Evolutionary conservation across 2,329 filamentous ascomycete species (phyloP).

Genomic region (Colletotrichum abscissum): DNA sequence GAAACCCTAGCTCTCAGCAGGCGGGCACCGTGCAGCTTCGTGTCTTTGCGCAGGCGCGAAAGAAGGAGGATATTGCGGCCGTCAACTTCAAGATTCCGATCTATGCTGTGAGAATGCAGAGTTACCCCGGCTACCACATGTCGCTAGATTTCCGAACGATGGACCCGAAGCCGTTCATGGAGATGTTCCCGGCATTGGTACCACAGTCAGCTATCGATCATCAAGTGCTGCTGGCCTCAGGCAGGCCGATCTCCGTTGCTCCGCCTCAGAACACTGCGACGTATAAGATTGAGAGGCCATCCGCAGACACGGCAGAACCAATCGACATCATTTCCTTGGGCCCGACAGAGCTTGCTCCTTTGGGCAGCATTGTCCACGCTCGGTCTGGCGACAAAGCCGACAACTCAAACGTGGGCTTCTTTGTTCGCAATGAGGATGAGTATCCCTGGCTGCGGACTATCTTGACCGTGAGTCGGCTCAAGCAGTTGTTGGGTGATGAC

Average conservation of each 20-base stretch:
- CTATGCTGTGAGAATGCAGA: slow-evolving; percentile 53
- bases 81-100: slow-evolving; percentile 45
- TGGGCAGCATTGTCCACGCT: slow-evolving; percentile 49
- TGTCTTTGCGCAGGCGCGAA: slow-evolving; percentile 41
- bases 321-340: slow-evolving; percentile 21
- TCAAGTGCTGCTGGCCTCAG: slow-evolving; percentile 34
- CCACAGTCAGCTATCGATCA: slow-evolving; percentile 42
- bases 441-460: slow-evolving; percentile 52
- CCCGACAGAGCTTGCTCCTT: slow-evolving; percentile 14
- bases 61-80: slow-evolving; percentile 38
- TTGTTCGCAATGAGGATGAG: slow-evolving; percentile 50
- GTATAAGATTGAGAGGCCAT: slow-evolving; percentile 20
- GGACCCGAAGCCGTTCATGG: slow-evolving; percentile 55
- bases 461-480: slow-evolving; percentile 43
- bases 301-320: slow-evolving; percentile 14
- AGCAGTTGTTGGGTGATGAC: slow-evolving; percentile 42
- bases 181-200: slow-evolving; percentile 52
- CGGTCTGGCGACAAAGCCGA: slow-evolving; percentile 52
- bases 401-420: slow-evolving; percentile 54
- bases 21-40: slow-evolving; percentile 39
- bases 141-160: slow-evolving; percentile 56
- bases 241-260: not conserved
- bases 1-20: slow-evolving; percentile 40
- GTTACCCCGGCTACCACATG: slow-evolving; percentile 56
- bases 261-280: not conserved